Percentiles rank a stretch among this genome's conserved stretches.
phyloP scores from a whole-genome alignment of 2,329 filamentous ascomycete species.

The Pseudogymnoascus sp. region DNA sequence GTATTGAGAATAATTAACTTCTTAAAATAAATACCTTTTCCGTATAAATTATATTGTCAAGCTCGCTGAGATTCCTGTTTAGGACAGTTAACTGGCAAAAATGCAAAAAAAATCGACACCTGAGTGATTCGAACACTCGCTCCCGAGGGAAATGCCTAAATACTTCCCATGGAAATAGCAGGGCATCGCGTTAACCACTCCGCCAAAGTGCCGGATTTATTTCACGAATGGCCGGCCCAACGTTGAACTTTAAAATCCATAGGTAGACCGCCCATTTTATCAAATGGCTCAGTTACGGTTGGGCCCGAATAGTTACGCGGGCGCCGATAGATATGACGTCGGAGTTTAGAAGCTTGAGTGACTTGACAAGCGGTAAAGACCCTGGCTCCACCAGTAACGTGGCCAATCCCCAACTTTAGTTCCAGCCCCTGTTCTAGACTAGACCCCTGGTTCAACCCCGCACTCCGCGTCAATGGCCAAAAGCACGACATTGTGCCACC shows the following conservation, averaged over 20 bases:
- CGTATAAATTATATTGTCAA: no score
- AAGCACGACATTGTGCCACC: not conserved
- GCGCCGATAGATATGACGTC: not conserved
- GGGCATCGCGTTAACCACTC: constrained; percentile 14
- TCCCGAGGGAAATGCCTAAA: constrained; percentile 11
- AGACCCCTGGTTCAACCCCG: not conserved
- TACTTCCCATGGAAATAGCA: not conserved
- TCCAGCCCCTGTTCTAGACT: not conserved
- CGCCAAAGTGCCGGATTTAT: constrained; percentile 7
- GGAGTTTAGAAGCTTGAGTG: not conserved
- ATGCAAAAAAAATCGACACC: constrained; percentile 8
- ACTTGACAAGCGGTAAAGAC: not conserved
- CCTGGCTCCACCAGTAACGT: not conserved
- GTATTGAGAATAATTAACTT: no score
- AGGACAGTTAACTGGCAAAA: not conserved
- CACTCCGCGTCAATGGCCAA: not conserved
- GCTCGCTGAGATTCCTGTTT: no score
- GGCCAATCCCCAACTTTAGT: not conserved
- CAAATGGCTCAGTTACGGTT: no score
- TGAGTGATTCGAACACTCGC: constrained; percentile 14
- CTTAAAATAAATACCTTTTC: no score
- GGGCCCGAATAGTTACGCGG: no score
- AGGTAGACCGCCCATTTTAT: no score
- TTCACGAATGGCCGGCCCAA: no score
- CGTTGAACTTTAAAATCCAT: no score